phyloP scores from a whole-genome alignment of 2,329 filamentous ascomycete species.

The Fusarium nygamai region DNA sequence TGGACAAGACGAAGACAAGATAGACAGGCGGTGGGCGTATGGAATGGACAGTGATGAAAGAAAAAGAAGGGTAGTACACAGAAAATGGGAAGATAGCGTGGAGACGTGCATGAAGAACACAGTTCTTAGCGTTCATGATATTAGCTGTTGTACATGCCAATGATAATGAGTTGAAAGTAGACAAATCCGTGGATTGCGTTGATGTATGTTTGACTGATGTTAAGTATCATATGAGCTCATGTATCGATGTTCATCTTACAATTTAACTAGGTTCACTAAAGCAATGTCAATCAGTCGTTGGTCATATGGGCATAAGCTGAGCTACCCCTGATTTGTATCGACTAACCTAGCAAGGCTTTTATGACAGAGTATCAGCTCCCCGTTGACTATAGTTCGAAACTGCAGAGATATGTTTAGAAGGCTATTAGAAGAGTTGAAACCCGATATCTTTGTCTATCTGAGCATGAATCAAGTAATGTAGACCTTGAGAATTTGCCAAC shows the following conservation, averaged over 20 bases:
- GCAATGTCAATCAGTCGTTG: neutral
- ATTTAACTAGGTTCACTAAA: neutral
- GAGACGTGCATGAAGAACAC: neutral
- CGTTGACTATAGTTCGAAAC: neutral
- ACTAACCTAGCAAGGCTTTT: neutral
- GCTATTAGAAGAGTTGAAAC: neutral
- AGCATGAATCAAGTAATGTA: neutral
- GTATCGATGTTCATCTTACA: neutral
- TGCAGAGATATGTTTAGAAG: neutral
- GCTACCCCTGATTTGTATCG: neutral
- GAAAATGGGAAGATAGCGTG: constrained; percentile 13
- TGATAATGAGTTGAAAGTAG: constrained; percentile 14
- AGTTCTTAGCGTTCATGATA: constrained; percentile 14
- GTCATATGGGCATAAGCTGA: neutral
- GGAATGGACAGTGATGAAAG: constrained; percentile 6
- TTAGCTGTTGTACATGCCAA: constrained; percentile 16
- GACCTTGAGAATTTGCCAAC: neutral
- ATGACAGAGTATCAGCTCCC: neutral
- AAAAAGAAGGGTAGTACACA: constrained; percentile 12
- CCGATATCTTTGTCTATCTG: neutral
- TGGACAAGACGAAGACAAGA: constrained; percentile 34
- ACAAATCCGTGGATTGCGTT: neutral
- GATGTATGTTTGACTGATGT: neutral
- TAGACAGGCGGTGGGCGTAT: constrained; percentile 37
- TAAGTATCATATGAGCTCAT: neutral